phyloP scores from a whole-genome alignment of 2,329 filamentous ascomycete species.

The Intubia oerlemansii region DNA sequence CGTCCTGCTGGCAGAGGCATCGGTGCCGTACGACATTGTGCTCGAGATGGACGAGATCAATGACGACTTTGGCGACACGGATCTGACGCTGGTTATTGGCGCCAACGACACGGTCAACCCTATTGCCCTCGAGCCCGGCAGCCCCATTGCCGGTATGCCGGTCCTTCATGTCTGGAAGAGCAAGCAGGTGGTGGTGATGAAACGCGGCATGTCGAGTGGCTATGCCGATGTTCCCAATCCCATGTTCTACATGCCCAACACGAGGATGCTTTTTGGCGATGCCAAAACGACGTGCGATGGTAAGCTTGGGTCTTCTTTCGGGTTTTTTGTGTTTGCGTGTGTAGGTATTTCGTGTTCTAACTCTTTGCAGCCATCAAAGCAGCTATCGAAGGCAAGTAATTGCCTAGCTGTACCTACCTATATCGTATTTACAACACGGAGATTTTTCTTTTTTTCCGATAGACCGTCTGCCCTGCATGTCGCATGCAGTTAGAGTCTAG shows the following conservation, averaged over 20 bases:
- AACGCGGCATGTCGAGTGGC: conserved; percentile 70
- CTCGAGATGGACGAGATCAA: conserved; percentile 95
- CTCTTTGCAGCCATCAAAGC: conserved; percentile 11
- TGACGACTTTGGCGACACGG: conserved; percentile 71
- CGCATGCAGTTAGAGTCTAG: too few relatives aligned
- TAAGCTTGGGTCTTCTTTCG: conserved; percentile 24
- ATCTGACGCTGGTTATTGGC: conserved; percentile 72
- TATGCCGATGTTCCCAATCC: conserved; percentile 85
- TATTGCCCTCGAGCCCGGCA: conserved; percentile 65
- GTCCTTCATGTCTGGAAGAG: conserved; percentile 87
- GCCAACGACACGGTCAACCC: conserved; percentile 89
- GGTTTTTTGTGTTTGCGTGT: too few relatives aligned
- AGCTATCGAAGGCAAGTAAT: conserved; percentile 11
- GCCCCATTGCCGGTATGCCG: conserved; percentile 78
- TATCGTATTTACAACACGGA: too few relatives aligned
- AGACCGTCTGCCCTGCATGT: too few relatives aligned
- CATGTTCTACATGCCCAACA: conserved; percentile 81
- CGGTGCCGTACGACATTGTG: conserved; percentile 78
- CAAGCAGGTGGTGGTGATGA: conserved; percentile 86
- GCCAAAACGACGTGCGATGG: conserved; percentile 68
- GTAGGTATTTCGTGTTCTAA: neutral
- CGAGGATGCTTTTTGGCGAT: conserved; percentile 83
- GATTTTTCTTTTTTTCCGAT: too few relatives aligned
- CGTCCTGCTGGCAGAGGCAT: conserved; percentile 70
- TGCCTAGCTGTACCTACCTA: too few relatives aligned